phyloP scores from a whole-genome alignment of 2,329 filamentous ascomycete species.

The Didymellaceae sp. region DNA sequence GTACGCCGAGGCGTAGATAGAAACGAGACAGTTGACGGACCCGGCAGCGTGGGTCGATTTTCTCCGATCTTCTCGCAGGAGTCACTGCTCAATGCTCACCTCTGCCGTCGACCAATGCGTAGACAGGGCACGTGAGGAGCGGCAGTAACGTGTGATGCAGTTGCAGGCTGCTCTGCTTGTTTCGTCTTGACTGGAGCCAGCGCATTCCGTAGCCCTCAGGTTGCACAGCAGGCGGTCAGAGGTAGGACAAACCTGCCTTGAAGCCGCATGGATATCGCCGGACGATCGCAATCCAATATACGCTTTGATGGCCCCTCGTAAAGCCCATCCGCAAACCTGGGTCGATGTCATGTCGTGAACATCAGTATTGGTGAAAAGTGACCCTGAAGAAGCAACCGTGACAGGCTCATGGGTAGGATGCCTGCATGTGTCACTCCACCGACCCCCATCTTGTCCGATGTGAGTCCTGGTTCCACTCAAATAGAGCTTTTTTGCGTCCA shows the following conservation, averaged over 20 bases:
- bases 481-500: conserved; percentile 1
- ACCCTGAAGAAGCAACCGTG: conserved; percentile 3
- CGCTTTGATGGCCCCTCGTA: conserved; percentile 8
- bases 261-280: conserved; percentile 14
- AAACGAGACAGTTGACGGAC: conserved; percentile 24
- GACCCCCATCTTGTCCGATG: conserved; percentile 2
- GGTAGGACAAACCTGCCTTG: conserved; percentile 12
- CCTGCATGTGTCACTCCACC: conserved; percentile 4
- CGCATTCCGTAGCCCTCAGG: conserved; percentile 26
- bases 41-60: conserved; percentile 29
- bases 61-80: conserved; percentile 31
- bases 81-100: conserved; percentile 22
- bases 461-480: conserved; percentile 1
- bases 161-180: conserved; percentile 23
- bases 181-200: conserved; percentile 41
- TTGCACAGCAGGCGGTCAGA: conserved; percentile 32
- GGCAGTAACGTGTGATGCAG: conserved; percentile 24
- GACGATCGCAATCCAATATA: conserved; percentile 17
- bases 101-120: conserved; percentile 16
- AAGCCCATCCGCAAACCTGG: conserved; percentile 21
- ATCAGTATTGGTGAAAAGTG: conserved; percentile 3
- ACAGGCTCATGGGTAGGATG: conserved; percentile 9
- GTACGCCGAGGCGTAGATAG: conserved; percentile 7
- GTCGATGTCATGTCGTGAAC: conserved; percentile 13
- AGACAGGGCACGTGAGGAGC: conserved; percentile 22